Base-by-base conservation (phyloP, 768 basidiomycete species). In the Pseudohyphozyma bogoriensis region DNA sequence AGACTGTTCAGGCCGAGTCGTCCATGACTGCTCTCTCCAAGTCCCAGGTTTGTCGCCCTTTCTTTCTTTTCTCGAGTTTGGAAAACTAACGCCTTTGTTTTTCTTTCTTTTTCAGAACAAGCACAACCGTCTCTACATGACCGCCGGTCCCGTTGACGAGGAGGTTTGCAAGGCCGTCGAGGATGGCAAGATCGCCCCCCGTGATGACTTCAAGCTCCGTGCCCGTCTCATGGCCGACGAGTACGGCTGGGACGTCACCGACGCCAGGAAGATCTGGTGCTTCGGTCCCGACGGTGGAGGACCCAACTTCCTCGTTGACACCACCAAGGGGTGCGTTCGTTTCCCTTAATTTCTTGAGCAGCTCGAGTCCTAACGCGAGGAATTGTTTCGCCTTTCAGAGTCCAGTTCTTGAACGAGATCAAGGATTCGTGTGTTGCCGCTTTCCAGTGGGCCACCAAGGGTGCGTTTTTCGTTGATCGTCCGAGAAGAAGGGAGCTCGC, bases 401-500 rank as follows among this genome's bases (percentile, higher is more conserved):
- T 64, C 26, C 95, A 99, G 73, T 97, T 95, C 79, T 79, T 99
- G 65, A 93, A 90, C 74, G 95, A 99, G 83, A 99, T 99, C 81
- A 97, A 99, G 81, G 95, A 99, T 76, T 97, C 95, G 68, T 95
- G 91, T 51, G 83, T 99, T 74, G 93, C 95, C 69, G 92, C 90
- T 50, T 89, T 97, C 85, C 95, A 97, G 77, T 97, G 92, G 95
- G 95, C 95, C 47, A 88, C 89, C 59, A 97, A 95, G 81, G 93
- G 97, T 77, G 90, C 90, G 81, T 51, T 36, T 16, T 26, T 22
- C 11, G 10, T 8, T 22, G 31, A 15, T 10, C 37, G 26, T 29
- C 39, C 20, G 15, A 39, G 7, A 35, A 28, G 44, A 24, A 7
- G 28, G 16, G 35, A 26, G 51, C 54, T 59, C 47, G 46, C 37